Conservation (phyloP, 2,329 filamentous ascomycete genomes). For the Podosphaera leucotricha region DNA sequence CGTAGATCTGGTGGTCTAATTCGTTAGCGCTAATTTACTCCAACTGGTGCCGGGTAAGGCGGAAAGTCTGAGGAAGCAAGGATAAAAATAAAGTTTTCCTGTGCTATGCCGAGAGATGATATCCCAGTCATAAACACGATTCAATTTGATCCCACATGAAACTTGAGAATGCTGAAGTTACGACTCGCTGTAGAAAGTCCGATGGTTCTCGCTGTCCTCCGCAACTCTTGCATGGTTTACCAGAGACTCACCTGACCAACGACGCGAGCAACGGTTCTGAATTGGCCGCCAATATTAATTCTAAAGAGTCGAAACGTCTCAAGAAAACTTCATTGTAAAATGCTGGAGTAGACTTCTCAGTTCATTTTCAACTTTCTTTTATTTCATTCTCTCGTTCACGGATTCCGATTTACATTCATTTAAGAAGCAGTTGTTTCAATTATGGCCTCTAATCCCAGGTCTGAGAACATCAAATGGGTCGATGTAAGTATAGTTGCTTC, state of each 20-base stretch:
- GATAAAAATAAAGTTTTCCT: not conserved
- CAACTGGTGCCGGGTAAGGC: not conserved
- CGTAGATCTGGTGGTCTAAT: not conserved
- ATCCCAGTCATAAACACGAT: not conserved
- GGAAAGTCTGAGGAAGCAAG: not conserved
- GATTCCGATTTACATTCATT: not conserved
- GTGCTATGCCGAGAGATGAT: not conserved
- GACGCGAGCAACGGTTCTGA: not conserved
- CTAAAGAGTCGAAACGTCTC: not conserved
- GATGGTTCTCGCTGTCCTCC: not conserved
- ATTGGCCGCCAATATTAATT: not conserved
- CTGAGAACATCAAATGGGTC: slow-evolving; percentile 31
- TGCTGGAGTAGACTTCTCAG: not conserved
- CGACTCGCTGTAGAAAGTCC: not conserved
- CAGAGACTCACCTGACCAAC: not conserved
- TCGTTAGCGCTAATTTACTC: not conserved
- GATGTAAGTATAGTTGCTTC: slow-evolving; percentile 23
- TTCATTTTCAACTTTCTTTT: not conserved
- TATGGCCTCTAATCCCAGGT: slow-evolving; percentile 10
- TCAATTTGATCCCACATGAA: not conserved
- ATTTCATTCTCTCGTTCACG: not conserved
- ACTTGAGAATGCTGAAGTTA: not conserved
- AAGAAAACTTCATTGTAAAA: not conserved
- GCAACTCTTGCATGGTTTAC: not conserved
- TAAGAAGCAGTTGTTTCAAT: not conserved